phyloP scores from a whole-genome alignment of 495 filamentous ascomycete species.

The Xylaria bambusicola region DNA sequence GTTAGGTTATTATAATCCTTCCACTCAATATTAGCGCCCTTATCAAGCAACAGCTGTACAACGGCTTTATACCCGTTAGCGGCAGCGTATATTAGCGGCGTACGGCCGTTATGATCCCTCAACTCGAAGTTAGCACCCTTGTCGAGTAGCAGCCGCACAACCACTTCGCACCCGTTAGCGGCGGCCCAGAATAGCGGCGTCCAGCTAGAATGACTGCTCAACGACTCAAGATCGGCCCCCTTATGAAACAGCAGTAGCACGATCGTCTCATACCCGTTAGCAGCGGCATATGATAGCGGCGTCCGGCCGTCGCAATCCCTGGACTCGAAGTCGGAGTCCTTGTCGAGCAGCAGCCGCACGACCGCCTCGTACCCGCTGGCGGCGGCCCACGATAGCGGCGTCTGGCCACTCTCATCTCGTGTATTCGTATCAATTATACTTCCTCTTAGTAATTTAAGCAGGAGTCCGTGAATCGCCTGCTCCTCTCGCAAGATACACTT shows the following conservation, averaged over 20 bases:
- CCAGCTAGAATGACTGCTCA: neutral
- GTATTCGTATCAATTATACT: too few species aligned
- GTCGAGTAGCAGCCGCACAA: neutral
- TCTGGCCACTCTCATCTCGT: too few species aligned
- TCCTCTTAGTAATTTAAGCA: too few species aligned
- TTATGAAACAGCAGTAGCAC: neutral
- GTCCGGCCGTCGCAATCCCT: constrained; percentile 1
- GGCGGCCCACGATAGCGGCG: too few species aligned
- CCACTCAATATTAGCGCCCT: neutral
- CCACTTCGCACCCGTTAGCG: neutral
- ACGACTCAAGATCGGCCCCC: neutral
- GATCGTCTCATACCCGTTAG: constrained; percentile 11
- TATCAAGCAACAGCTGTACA: neutral
- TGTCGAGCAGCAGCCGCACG: too few species aligned
- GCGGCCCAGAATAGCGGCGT: neutral
- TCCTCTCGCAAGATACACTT: constrained; percentile 6
- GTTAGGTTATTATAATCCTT: neutral
- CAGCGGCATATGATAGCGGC: neutral
- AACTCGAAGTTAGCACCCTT: neutral
- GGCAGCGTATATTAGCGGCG: neutral
- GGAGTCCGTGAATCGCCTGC: too few species aligned
- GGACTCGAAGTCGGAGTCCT: neutral
- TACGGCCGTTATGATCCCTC: neutral
- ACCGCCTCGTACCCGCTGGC: too few species aligned
- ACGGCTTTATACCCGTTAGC: neutral